Evolutionary conservation across 345 rosid genomes (phyloP), one percentile per base, ranked within the genome.

Genomic region (Microcos paniculata): DNA sequence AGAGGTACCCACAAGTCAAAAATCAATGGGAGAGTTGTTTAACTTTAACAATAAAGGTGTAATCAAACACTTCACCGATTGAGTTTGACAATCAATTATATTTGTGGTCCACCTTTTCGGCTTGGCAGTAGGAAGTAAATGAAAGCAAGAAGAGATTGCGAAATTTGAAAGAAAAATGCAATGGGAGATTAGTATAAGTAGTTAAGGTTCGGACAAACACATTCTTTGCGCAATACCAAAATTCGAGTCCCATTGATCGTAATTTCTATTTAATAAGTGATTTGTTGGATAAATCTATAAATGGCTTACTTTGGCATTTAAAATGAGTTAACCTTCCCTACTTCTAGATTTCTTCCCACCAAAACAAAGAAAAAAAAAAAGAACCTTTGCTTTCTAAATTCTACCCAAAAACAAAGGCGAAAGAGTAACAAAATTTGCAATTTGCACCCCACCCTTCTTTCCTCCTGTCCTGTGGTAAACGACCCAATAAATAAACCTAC

Each of bases 41-140:
- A 31, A 38, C 31, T 73, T 58, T 35, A 35, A 38, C 49, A 24
- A 64, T 13, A n/a, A 57, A 28, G 76, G 13, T 62, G 49, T 0
- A 49, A 23, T 23, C 31, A 16, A 68, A 68, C 40, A 51, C 51
- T n/a, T 16, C 11, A 62, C 43, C 33, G 21, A 35, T 35, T 35
- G 40, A 48, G 53, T 48, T 26, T 57, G 13, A 24, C 24, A 16
- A 43, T 55, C 23, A n/a, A 30, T 35, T 35, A 35, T 35, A 35
- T 35, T 21, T 35, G 46, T 18, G 78, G 86, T 80, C 86, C 21
- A 76, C 58, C 35, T 62, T 80, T 78, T 67, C 81, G 76, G 87
- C 79, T 10, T 10, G 69, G 35, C 71, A 79, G 38, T 12, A 28
- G 69, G 35, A 74, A 79, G 38, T 12, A 28, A 18, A 59, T 71